A percentile compares a stretch with the other conserved stretches of the same genome.
Evolutionary conservation across 768 basidiomycete genomes (phyloP).

Genomic region (Auriscalpium microsporum): DNA sequence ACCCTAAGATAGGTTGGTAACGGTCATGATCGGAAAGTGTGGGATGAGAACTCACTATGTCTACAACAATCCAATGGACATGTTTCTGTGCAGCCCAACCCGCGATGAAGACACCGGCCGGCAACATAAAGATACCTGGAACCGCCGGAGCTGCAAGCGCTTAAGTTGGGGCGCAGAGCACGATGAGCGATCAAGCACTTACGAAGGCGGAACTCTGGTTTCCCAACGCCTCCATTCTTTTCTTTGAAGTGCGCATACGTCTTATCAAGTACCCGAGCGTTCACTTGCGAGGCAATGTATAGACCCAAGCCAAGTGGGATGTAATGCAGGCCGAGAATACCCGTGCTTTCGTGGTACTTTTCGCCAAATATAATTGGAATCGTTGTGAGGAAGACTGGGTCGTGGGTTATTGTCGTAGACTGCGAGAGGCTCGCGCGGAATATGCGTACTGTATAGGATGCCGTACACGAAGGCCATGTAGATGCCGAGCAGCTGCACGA

Average conservation of each 20-base stretch:
- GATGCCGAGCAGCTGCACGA: conserved; percentile 55
- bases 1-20: too few species aligned
- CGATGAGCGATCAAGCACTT: conserved; percentile 1
- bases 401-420: background rate
- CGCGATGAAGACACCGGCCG: conserved; percentile 56
- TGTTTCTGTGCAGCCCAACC: conserved; percentile 59
- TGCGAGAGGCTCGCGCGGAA: background rate
- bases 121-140: conserved; percentile 49
- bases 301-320: conserved; percentile 62
- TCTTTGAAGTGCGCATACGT: conserved; percentile 44
- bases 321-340: conserved; percentile 62
- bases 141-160: conserved; percentile 43
- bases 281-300: conserved; percentile 37
- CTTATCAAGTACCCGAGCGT: conserved; percentile 49
- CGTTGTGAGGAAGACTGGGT: conserved; percentile 55
- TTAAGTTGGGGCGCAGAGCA: background rate
- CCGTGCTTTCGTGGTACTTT: conserved; percentile 44
- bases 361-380: conserved; percentile 50
- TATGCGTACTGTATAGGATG: conserved; percentile 7
- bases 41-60: too few species aligned
- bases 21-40: too few species aligned
- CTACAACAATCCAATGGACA: conserved; percentile 63
- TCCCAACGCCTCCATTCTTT: conserved; percentile 44
- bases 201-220: conserved; percentile 49
- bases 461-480: conserved; percentile 68